phyloP scores from a whole-genome alignment of 2,329 filamentous ascomycete species.

The Xylariaceae sp. region DNA sequence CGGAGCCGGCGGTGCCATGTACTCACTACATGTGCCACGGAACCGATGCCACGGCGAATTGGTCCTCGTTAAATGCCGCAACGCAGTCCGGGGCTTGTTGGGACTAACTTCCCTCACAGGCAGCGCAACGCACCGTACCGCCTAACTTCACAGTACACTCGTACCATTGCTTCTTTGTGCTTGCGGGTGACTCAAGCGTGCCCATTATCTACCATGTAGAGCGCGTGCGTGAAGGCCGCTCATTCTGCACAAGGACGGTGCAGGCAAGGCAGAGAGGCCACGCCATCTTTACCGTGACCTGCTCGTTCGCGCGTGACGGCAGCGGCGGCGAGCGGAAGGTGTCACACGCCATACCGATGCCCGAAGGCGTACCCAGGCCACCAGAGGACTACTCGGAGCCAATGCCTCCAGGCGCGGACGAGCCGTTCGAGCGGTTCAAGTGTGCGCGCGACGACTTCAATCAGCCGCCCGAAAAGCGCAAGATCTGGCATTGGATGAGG shows the following conservation, averaged over 20 bases:
- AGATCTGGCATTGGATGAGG: constrained; percentile 69
- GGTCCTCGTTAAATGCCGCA: not conserved
- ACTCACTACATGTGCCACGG: not conserved
- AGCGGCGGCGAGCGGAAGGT: constrained; percentile 52
- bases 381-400: constrained; percentile 43
- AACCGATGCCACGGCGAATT: not conserved
- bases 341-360: constrained; percentile 61
- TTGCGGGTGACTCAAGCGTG: constrained; percentile 78
- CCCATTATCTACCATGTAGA: constrained; percentile 95
- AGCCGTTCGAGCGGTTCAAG: constrained; percentile 42
- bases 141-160: constrained; percentile 79
- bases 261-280: constrained; percentile 84
- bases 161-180: constrained; percentile 98
- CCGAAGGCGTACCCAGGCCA: constrained; percentile 39
- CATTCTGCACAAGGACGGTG: constrained; percentile 90
- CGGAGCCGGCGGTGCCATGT: not conserved
- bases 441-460: constrained; percentile 29
- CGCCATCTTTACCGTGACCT: constrained; percentile 92
- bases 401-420: constrained; percentile 41
- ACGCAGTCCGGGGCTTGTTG: too few species aligned
- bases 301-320: constrained; percentile 74
- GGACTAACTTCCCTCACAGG: constrained; percentile 39
- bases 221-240: constrained; percentile 82
- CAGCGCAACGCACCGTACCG: constrained; percentile 83
- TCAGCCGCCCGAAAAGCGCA: constrained; percentile 56